Evolutionary conservation across 495 filamentous ascomycete species (phyloP).

Genomic region (Aspergillus funiculosus): DNA sequence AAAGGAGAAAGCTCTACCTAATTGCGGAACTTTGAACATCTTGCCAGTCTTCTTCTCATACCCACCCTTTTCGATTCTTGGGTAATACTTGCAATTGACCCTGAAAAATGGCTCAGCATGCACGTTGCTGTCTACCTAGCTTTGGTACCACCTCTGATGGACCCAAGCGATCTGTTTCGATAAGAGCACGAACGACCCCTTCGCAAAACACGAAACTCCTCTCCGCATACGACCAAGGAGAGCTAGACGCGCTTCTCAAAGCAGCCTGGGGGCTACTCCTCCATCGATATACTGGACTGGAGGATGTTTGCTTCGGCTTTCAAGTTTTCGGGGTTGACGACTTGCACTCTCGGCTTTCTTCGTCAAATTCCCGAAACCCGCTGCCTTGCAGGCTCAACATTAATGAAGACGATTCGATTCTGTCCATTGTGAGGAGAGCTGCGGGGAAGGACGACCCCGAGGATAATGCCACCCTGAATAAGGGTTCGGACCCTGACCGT

Average conservation of each 20-base stretch:
- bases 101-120: slow-evolving; percentile 31
- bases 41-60: background rate
- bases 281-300: slow-evolving; percentile 47
- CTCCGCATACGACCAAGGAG: slow-evolving; percentile 29
- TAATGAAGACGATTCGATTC: slow-evolving; percentile 30
- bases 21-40: background rate
- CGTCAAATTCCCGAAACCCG: slow-evolving; percentile 15
- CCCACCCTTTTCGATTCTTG: background rate
- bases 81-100: slow-evolving; percentile 13
- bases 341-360: slow-evolving; percentile 18
- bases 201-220: slow-evolving; percentile 31
- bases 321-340: slow-evolving; percentile 30
- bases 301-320: slow-evolving; percentile 54
- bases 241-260: slow-evolving; percentile 36
- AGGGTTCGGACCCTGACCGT: slow-evolving; percentile 7
- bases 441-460: slow-evolving; percentile 7
- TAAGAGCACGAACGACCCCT: slow-evolving; percentile 31
- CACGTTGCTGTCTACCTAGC: slow-evolving; percentile 34
- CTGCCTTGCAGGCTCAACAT: slow-evolving; percentile 26
- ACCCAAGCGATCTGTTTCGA: slow-evolving; percentile 34
- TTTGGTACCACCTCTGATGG: slow-evolving; percentile 30
- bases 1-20: slow-evolving; percentile 7
- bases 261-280: slow-evolving; percentile 52
- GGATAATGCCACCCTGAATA: slow-evolving; percentile 6
- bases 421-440: slow-evolving; percentile 30